Percentiles rank a stretch among this genome's conserved stretches.
These are phyloP conservation scores for Trypanosoma conorhini DNA, from an alignment of 208 protist genomes.

Conservation along the genomic window DNA sequence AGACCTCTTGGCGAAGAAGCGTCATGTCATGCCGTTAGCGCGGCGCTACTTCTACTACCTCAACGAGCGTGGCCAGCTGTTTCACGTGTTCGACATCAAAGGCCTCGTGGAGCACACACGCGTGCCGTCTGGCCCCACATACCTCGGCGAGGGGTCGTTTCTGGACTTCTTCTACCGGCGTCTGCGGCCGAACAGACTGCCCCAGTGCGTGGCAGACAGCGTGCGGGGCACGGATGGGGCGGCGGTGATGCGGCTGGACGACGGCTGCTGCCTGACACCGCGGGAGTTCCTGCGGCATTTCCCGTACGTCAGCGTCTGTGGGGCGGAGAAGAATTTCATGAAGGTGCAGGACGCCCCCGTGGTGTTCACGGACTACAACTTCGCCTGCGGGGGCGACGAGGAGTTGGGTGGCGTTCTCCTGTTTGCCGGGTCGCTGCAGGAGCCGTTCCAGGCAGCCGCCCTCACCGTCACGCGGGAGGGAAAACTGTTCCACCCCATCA, in stretches of 20 bases:
- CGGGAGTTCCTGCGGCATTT: constrained; percentile 31
- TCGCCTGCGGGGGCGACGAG: background rate
- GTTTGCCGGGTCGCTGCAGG: constrained; percentile 25
- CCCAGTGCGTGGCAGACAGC: background rate
- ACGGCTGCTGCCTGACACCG: constrained; percentile 19
- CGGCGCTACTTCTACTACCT: constrained; percentile 44
- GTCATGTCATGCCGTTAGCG: constrained; percentile 10
- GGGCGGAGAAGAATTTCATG: constrained; percentile 40
- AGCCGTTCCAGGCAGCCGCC: constrained; percentile 23
- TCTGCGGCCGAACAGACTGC: constrained; percentile 24
- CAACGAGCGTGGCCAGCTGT: constrained; percentile 41
- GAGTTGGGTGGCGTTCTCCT: constrained; percentile 20
- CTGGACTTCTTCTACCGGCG: constrained; percentile 36
- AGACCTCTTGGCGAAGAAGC: background rate
- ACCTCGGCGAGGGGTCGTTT: constrained; percentile 31
- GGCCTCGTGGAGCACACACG: constrained; percentile 20
- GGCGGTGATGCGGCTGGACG: constrained; percentile 9
- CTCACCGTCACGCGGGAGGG: constrained; percentile 30
- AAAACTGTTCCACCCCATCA: constrained; percentile 37
- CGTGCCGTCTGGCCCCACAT: constrained; percentile 31
- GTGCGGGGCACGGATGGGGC: background rate
- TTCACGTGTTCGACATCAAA: constrained; percentile 44
- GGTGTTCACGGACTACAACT: constrained; percentile 32
- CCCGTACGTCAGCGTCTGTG: constrained; percentile 40
- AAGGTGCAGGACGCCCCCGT: constrained; percentile 38